Conservation (phyloP, 164 flowering plant genomes). For the Magnolia sinica region DNA sequence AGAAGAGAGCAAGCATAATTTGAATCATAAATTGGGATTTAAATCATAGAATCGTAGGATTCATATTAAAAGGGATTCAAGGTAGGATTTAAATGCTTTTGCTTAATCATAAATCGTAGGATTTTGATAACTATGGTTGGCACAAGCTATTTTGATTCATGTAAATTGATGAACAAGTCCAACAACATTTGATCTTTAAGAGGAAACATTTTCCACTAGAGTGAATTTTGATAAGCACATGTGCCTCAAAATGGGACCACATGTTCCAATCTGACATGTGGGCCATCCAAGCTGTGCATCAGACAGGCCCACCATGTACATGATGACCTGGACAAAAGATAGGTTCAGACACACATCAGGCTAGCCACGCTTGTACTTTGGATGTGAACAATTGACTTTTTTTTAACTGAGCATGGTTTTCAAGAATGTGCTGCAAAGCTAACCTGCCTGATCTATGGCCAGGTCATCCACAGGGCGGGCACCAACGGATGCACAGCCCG, state of each 20-base stretch:
- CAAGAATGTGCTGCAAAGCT: background rate
- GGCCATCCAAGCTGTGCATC: background rate
- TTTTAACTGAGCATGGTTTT: background rate
- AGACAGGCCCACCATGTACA: background rate
- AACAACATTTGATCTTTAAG: background rate
- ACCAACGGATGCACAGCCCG: background rate
- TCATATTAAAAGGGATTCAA: no score
- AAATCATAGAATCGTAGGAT: no score
- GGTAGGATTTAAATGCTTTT: no score
- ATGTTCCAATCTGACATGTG: no score
- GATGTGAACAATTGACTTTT: background rate
- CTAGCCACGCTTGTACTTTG: background rate
- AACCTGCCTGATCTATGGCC: background rate
- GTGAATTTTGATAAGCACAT: no score
- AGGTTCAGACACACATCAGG: background rate
- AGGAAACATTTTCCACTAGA: background rate
- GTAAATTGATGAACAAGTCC: background rate
- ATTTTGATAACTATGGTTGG: no score
- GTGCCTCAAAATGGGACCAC: no score
- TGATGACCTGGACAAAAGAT: background rate
- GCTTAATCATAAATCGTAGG: no score
- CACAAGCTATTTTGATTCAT: background rate
- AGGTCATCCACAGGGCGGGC: background rate
- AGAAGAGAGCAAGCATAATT: no score
- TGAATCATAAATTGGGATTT: no score